Evolutionary conservation across 2,329 filamentous ascomycete genomes (phyloP).

Genomic region (Phialophora expanda): DNA sequence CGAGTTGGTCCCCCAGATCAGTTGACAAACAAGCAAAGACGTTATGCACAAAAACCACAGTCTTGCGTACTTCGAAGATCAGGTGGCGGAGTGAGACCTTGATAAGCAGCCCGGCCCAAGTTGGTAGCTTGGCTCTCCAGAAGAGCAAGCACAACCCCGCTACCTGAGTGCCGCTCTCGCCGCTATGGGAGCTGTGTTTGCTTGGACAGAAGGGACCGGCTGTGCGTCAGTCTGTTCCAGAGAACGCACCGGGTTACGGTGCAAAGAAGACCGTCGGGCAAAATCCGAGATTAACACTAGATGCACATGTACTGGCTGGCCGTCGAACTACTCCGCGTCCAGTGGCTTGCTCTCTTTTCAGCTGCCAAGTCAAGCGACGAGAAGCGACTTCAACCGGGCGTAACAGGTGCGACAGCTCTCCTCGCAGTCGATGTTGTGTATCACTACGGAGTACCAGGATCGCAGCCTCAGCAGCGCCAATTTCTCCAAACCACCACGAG

Average conservation of each 20-base stretch:
- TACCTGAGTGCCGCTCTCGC: neutral
- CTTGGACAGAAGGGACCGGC: neutral
- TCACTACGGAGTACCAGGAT: neutral
- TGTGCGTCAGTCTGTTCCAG: neutral
- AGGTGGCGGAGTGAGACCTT: neutral
- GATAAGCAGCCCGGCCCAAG: neutral
- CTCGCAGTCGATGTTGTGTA: neutral
- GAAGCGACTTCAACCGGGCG: neutral
- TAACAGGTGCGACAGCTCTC: neutral
- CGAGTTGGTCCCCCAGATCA: neutral
- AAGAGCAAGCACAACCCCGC: neutral
- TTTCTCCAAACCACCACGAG: neutral
- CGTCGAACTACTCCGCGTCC: neutral
- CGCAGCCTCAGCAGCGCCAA: neutral
- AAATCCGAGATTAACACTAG: neutral
- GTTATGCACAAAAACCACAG: neutral
- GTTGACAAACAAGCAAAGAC: neutral
- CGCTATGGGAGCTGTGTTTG: neutral
- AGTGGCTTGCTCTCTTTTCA: slow-evolving; percentile 8
- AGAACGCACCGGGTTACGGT: neutral
- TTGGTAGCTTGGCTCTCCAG: neutral
- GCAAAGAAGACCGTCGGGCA: neutral
- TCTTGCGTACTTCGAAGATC: neutral
- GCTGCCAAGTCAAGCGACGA: slow-evolving; percentile 14
- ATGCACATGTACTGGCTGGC: neutral